A percentile compares a stretch with the other conserved stretches of the same genome.
Evolutionary conservation across 179 eudicot genomes (phyloP).

Genomic region (Amaranthus tricolor): DNA sequence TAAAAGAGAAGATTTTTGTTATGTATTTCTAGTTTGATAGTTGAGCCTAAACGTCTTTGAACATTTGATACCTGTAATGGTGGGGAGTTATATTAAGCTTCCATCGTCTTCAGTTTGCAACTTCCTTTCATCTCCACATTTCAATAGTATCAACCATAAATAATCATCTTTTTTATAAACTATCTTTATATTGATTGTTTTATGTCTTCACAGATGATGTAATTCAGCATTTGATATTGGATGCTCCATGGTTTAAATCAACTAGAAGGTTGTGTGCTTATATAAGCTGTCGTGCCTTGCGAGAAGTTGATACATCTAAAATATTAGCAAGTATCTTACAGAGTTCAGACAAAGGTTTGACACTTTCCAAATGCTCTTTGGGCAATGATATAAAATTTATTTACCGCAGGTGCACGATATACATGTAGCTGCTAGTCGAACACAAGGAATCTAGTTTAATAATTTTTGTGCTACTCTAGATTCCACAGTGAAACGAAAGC

Average conservation of each 20-base stretch:
- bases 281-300: conserved; percentile 79
- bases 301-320: conserved; percentile 88
- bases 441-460: no score
- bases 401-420: no score
- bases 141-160: background rate
- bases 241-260: conserved; percentile 91
- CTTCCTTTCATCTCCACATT: background rate
- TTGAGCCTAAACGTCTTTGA: background rate
- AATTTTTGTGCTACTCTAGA: no score
- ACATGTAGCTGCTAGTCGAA: no score
- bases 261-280: conserved; percentile 83
- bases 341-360: conserved; percentile 49
- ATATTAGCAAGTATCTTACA: conserved; percentile 58
- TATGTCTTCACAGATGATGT: conserved; percentile 48
- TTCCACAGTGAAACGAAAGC: no score
- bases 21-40: background rate
- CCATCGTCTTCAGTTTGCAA: background rate
- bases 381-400: background rate
- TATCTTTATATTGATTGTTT: background rate
- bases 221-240: conserved; percentile 62
- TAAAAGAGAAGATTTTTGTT: background rate
- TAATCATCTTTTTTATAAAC: background rate
- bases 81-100: background rate
- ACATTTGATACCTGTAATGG: background rate
- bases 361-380: background rate